phyloP scores from a whole-genome alignment of 108 stramenopile genomes.

The Thalassiosira profunda region DNA sequence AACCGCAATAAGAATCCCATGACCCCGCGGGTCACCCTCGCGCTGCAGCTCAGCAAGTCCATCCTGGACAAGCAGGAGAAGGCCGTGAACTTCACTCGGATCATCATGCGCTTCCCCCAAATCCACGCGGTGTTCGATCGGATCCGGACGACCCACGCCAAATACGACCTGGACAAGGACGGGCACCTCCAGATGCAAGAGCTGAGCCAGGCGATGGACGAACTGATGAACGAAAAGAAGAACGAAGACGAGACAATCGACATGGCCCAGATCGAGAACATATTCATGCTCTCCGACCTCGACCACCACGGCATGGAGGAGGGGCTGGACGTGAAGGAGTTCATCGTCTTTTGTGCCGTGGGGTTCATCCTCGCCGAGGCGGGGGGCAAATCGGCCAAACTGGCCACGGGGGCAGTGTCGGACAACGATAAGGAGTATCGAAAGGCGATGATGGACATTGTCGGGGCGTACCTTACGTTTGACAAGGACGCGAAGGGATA shows the following conservation, averaged over 20 bases:
- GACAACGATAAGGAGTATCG: slow-evolving; percentile 47
- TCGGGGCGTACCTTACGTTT: slow-evolving; percentile 49
- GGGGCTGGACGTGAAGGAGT: slow-evolving; percentile 49
- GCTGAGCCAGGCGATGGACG: slow-evolving; percentile 42
- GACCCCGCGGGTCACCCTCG: slow-evolving; percentile 31
- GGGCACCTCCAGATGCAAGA: slow-evolving; percentile 36
- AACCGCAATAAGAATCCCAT: slow-evolving; percentile 40
- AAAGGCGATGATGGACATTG: slow-evolving; percentile 56
- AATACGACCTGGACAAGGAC: slow-evolving; percentile 29
- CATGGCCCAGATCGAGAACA: slow-evolving; percentile 33
- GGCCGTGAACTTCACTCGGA: slow-evolving; percentile 46
- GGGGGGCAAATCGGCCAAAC: slow-evolving; percentile 42
- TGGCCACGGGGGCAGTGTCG: slow-evolving; percentile 41
- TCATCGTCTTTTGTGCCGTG: slow-evolving; percentile 53
- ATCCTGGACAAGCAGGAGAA: slow-evolving; percentile 39
- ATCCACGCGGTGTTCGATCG: slow-evolving; percentile 53
- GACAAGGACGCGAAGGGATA: slow-evolving; percentile 51
- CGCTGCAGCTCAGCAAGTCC: slow-evolving; percentile 47
- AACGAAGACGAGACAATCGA: slow-evolving; percentile 15
- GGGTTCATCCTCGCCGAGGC: slow-evolving; percentile 53
- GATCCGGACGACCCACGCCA: slow-evolving; percentile 28
- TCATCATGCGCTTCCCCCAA: slow-evolving; percentile 52
- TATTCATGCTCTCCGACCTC: slow-evolving; percentile 53
- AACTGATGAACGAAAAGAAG: slow-evolving; percentile 23
- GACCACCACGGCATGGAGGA: slow-evolving; percentile 35